Evolutionary conservation across 768 basidiomycete species (phyloP).

Genomic region (Saitozyma sp.): DNA sequence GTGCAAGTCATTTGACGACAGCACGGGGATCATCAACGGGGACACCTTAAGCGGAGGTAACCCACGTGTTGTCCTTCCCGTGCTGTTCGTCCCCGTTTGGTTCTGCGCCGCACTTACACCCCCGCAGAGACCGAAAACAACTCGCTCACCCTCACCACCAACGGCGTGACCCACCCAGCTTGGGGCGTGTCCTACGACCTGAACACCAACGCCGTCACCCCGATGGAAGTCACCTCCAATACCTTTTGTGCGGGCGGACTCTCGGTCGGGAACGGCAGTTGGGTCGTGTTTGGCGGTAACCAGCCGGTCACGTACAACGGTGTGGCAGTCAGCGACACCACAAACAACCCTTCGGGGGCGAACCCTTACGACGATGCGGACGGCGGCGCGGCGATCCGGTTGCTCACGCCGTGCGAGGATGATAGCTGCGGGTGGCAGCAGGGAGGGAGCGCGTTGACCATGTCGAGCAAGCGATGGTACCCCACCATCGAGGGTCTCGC

Average conservation of each 20-base stretch:
- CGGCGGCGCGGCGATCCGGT: conserved; percentile 72
- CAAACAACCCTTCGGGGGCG: conserved; percentile 23
- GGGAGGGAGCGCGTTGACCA: conserved; percentile 44
- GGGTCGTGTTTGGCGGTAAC: conserved; percentile 75
- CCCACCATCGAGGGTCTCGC: conserved; percentile 65
- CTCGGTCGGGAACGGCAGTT: conserved; percentile 73
- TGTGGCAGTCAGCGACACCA: conserved; percentile 36
- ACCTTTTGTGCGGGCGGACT: conserved; percentile 74
- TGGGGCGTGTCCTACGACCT: conserved; percentile 61
- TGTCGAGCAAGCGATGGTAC: conserved; percentile 67
- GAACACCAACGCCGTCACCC: conserved; percentile 60
- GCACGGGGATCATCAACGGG: no score
- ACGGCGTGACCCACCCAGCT: conserved; percentile 57
- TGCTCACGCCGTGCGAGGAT: conserved; percentile 74
- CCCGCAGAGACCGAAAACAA: conserved; percentile 55
- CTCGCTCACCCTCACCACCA: conserved; percentile 36
- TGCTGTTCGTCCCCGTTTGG: no score
- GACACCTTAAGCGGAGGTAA: background rate
- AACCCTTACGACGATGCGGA: conserved; percentile 74
- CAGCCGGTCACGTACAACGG: conserved; percentile 56
- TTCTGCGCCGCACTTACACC: no score
- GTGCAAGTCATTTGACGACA: conserved; percentile 7
- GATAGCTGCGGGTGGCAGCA: conserved; percentile 35
- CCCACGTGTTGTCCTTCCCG: background rate
- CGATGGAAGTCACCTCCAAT: conserved; percentile 76